These are phyloP conservation scores for Botryotinia narcissicola DNA, from an alignment of 2,329 filamentous ascomycete species.

Conservation along the genomic window DNA sequence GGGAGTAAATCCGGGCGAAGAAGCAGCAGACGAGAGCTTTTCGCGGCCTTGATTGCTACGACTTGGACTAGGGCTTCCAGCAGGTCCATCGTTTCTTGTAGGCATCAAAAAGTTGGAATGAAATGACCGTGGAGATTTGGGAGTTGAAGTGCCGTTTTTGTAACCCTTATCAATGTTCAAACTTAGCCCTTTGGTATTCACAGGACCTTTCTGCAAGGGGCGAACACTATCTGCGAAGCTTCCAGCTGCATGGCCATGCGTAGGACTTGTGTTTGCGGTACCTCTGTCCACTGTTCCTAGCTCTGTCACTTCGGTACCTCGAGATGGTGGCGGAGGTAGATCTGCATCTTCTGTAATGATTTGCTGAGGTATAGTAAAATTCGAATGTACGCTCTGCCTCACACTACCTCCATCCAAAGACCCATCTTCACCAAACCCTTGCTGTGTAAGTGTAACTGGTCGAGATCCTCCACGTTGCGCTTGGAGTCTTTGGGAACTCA, in stretches of 20 bases:
- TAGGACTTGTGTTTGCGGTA: constrained; percentile 73
- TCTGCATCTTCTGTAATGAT: constrained; percentile 48
- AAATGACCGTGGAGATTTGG: constrained; percentile 73
- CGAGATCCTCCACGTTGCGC: constrained; percentile 70
- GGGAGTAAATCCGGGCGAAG: constrained; percentile 64
- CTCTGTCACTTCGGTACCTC: constrained; percentile 78
- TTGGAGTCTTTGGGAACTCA: constrained; percentile 94
- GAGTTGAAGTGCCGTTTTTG: constrained; percentile 50
- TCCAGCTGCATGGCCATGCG: constrained; percentile 53
- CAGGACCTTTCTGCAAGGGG: constrained; percentile 53
- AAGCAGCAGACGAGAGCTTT: constrained; percentile 77
- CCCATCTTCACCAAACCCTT: constrained; percentile 43
- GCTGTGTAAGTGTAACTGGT: constrained; percentile 41
- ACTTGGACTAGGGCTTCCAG: constrained; percentile 49
- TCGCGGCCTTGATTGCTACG: constrained; percentile 67
- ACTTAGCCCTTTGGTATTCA: constrained; percentile 45
- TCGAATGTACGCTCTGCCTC: constrained; percentile 59
- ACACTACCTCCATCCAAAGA: constrained; percentile 47
- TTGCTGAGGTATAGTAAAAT: constrained; percentile 32
- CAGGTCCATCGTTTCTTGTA: constrained; percentile 51
- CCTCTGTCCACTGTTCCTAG: constrained; percentile 58
- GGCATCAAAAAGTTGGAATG: constrained; percentile 71
- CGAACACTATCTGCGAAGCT: constrained; percentile 76
- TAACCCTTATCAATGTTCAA: constrained; percentile 61
- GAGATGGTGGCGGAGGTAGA: constrained; percentile 62